Conservation (phyloP, 306 rosid genomes). For the Elaeagnus macrophylla region DNA sequence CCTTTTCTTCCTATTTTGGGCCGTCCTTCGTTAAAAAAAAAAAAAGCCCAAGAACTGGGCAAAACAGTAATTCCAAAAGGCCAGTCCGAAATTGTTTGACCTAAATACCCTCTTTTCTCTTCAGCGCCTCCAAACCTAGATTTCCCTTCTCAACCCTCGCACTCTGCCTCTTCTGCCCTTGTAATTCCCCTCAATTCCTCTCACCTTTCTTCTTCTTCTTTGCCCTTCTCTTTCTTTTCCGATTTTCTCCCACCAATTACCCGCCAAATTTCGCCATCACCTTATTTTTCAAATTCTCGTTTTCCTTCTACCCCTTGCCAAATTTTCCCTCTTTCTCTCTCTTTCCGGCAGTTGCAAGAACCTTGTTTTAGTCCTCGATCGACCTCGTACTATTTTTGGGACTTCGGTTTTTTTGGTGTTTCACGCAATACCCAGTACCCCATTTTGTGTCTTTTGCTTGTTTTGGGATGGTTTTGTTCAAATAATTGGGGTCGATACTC, state of each 20-base stretch:
- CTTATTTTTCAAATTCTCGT: constrained; percentile 42
- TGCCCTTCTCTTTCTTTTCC: constrained; percentile 50
- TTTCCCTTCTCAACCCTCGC: constrained; percentile 77
- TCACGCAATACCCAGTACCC: constrained; percentile 12
- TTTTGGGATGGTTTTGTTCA: constrained; percentile 5
- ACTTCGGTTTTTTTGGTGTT: neutral
- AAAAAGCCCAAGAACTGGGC: constrained; percentile 22
- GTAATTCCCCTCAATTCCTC: constrained; percentile 29
- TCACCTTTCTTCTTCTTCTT: constrained; percentile 44
- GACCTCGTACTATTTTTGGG: constrained; percentile 12
- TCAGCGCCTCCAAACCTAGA: constrained; percentile 40
- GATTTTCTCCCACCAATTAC: constrained; percentile 59
- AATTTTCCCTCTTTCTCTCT: neutral
- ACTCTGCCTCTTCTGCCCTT: constrained; percentile 60
- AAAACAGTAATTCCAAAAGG: constrained; percentile 52
- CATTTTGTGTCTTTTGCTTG: constrained; percentile 4
- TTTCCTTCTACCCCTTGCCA: neutral
- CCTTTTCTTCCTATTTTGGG: no score
- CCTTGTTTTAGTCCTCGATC: constrained; percentile 24
- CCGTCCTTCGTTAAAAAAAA: no score
- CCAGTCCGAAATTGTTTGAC: constrained; percentile 38
- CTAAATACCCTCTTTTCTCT: constrained; percentile 70
- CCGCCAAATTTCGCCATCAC: constrained; percentile 54
- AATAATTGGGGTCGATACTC: constrained; percentile 11
- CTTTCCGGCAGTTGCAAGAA: constrained; percentile 10